These are phyloP conservation scores for Fusarium metavorans DNA, from an alignment of 2,329 filamentous ascomycete species.

Conservation along the genomic window DNA sequence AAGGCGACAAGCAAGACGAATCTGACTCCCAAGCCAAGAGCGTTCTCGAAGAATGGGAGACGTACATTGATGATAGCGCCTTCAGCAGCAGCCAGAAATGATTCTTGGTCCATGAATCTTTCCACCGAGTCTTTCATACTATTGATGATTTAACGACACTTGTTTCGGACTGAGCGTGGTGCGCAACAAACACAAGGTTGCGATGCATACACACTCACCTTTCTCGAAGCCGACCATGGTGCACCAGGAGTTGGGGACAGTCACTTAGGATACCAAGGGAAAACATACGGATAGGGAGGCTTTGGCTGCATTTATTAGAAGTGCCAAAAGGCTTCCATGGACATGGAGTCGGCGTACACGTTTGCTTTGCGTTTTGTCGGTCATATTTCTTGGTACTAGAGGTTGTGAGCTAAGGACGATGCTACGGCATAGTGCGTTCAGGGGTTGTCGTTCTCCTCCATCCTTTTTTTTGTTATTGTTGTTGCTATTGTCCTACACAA, in stretches of 20 bases:
- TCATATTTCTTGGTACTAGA: neutral
- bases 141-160: slow-evolving; percentile 34
- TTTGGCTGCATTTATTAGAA: slow-evolving; percentile 37
- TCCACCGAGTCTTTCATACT: neutral
- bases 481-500: neutral
- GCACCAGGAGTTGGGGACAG: slow-evolving; percentile 12
- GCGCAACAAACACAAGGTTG: slow-evolving; percentile 1
- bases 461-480: neutral
- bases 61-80: slow-evolving; percentile 47
- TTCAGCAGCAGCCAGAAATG: slow-evolving; percentile 38
- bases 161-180: slow-evolving; percentile 4
- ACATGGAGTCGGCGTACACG: slow-evolving; percentile 11
- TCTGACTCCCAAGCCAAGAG: slow-evolving; percentile 20
- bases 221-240: neutral
- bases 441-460: neutral
- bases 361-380: neutral
- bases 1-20: neutral
- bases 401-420: neutral
- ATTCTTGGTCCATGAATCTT: neutral
- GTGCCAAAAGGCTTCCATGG: slow-evolving; percentile 15
- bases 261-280: slow-evolving; percentile 12
- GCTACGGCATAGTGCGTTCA: neutral
- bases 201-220: slow-evolving; percentile 8
- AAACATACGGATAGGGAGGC: slow-evolving; percentile 24
- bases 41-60: slow-evolving; percentile 48